phyloP scores from a whole-genome alignment of 768 basidiomycete genomes.

The Tylopilus vinaceipallidus region DNA sequence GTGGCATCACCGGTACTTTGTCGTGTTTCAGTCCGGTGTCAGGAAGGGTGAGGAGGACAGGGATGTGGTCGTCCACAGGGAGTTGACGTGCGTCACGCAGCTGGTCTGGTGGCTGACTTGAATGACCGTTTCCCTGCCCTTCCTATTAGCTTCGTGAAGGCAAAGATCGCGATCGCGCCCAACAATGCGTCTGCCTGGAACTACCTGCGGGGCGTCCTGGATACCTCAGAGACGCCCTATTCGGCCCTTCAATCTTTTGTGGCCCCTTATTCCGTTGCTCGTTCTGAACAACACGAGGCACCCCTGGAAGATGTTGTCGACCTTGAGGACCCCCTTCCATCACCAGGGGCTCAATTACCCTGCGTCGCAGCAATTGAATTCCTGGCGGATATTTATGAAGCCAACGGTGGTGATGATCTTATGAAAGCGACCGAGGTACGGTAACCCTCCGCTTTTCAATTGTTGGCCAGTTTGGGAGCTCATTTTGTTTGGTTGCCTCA shows the following conservation, averaged over 20 bases:
- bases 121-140: background rate
- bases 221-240: slow-evolving; percentile 58
- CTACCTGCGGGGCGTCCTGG: slow-evolving; percentile 85
- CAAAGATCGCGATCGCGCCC: slow-evolving; percentile 80
- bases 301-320: slow-evolving; percentile 53
- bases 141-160: slow-evolving; percentile 73
- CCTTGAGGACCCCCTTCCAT: slow-evolving; percentile 72
- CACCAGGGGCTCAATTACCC: slow-evolving; percentile 66
- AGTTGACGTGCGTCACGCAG: slow-evolving; percentile 63
- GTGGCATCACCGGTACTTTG: slow-evolving; percentile 95
- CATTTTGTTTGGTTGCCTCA: slow-evolving; percentile 12
- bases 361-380: slow-evolving; percentile 82
- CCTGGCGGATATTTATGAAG: slow-evolving; percentile 73
- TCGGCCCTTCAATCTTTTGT: slow-evolving; percentile 58
- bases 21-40: slow-evolving; percentile 70
- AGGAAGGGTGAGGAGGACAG: slow-evolving; percentile 61
- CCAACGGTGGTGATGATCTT: slow-evolving; percentile 45
- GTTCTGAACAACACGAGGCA: slow-evolving; percentile 26
- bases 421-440: slow-evolving; percentile 50
- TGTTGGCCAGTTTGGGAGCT: slow-evolving; percentile 1
- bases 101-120: background rate
- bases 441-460: background rate
- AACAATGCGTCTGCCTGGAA: slow-evolving; percentile 98
- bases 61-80: slow-evolving; percentile 58
- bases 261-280: slow-evolving; percentile 52